phyloP scores from a whole-genome alignment of 139 green algal genomes.

The Picochlorum costavermella region DNA sequence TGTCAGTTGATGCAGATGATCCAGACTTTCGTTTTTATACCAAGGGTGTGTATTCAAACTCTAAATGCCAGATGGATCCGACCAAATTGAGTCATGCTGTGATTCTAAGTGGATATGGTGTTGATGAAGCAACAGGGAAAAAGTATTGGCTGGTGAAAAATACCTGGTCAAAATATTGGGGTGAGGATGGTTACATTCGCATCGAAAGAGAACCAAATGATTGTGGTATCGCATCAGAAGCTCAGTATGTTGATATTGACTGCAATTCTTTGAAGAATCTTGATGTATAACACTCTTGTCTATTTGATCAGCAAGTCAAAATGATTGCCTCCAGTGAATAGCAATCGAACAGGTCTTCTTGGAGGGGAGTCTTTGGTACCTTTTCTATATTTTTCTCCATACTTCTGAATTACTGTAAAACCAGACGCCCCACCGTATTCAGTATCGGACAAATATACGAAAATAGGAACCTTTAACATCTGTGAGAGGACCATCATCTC shows the following conservation, averaged over 20 bases:
- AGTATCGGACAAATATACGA: slow-evolving; percentile 27
- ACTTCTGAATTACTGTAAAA: slow-evolving; percentile 39
- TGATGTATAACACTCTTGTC: slow-evolving; percentile 2
- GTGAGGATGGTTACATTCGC: slow-evolving; percentile 41
- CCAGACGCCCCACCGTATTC: slow-evolving; percentile 14
- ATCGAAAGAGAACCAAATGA: slow-evolving; percentile 30
- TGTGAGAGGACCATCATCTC: slow-evolving; percentile 55
- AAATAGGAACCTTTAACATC: slow-evolving; percentile 46
- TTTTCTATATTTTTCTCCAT: slow-evolving; percentile 47
- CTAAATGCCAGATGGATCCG: slow-evolving; percentile 12
- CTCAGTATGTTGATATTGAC: slow-evolving; percentile 27
- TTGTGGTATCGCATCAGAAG: slow-evolving; percentile 41
- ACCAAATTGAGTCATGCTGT: slow-evolving; percentile 46
- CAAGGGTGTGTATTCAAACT: slow-evolving; percentile 29
- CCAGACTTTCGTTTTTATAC: slow-evolving; percentile 34
- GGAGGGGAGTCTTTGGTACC: slow-evolving; percentile 12
- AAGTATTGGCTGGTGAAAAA: slow-evolving; percentile 52
- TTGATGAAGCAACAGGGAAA: slow-evolving; percentile 23
- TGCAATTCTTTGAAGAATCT: slow-evolving; percentile 3
- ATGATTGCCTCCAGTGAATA: slow-evolving; percentile 51
- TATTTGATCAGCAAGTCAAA: slow-evolving; percentile 56
- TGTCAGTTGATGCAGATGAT: slow-evolving; percentile 32
- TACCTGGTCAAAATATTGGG: slow-evolving; percentile 33
- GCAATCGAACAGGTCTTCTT: slow-evolving; percentile 31
- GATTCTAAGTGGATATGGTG: slow-evolving; percentile 36